Evolutionary conservation across 2,329 filamentous ascomycete genomes (phyloP).

Genomic region (Curvularia sp.): DNA sequence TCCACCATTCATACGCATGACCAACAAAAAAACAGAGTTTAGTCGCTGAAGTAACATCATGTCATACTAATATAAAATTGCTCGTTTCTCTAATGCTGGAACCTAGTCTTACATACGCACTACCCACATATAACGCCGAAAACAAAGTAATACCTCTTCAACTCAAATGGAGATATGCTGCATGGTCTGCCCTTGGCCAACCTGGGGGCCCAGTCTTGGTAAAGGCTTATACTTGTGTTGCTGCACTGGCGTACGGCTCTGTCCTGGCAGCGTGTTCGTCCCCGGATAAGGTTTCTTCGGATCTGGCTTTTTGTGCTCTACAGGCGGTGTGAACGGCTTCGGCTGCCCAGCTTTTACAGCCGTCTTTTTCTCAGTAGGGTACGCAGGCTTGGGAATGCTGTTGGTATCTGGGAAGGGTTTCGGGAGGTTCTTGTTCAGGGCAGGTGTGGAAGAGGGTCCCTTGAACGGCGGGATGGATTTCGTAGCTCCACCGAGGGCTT

Average conservation of each 20-base stretch:
- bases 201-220: slow-evolving; percentile 34
- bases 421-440: slow-evolving; percentile 17
- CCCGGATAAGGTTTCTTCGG: slow-evolving; percentile 40
- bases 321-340: slow-evolving; percentile 38
- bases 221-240: slow-evolving; percentile 36
- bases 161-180: slow-evolving; percentile 27
- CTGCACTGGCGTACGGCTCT: slow-evolving; percentile 35
- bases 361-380: slow-evolving; percentile 36
- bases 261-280: slow-evolving; percentile 42
- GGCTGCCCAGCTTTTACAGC: slow-evolving; percentile 37
- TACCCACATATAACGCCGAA: not conserved
- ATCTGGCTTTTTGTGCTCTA: slow-evolving; percentile 22
- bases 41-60: not conserved
- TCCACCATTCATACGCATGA: not conserved
- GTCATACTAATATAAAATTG: not conserved
- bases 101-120: not conserved
- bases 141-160: not conserved
- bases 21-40: not conserved
- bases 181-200: slow-evolving; percentile 41
- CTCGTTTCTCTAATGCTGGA: not conserved
- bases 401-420: slow-evolving; percentile 10
- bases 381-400: slow-evolving; percentile 25
- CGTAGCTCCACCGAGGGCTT: slow-evolving; percentile 20
- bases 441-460: slow-evolving; percentile 1
- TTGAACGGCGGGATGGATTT: slow-evolving; percentile 20